Percentiles rank a stretch among this genome's conserved stretches.
Evolutionary conservation across 2,329 filamentous ascomycete genomes (phyloP).

Genomic region (Zymoseptoria pseudotritici): DNA sequence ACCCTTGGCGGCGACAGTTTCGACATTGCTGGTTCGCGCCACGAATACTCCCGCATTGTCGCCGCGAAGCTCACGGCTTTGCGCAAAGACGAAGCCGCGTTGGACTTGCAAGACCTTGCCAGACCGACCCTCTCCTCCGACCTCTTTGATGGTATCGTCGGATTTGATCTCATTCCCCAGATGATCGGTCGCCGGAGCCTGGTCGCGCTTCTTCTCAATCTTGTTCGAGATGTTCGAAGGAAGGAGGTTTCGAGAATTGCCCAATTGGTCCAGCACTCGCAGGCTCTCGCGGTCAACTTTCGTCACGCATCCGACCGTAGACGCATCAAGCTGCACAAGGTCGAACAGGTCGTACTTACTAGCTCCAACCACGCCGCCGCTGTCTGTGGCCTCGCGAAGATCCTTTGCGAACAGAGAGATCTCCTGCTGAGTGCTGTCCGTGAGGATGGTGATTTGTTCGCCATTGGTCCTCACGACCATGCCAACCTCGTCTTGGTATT

Average conservation of each 20-base stretch:
- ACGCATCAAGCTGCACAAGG: conserved; percentile 84
- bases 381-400: conserved; percentile 84
- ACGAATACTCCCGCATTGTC: conserved; percentile 91
- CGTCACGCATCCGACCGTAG: conserved; percentile 86
- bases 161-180: conserved; percentile 87
- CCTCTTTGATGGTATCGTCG: conserved; percentile 89
- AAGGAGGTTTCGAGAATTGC: conserved; percentile 71
- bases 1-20: conserved; percentile 89
- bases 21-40: conserved; percentile 74
- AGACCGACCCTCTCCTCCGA: conserved; percentile 72
- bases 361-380: conserved; percentile 75
- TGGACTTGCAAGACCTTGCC: conserved; percentile 92
- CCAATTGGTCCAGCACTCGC: conserved; percentile 83
- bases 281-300: conserved; percentile 93
- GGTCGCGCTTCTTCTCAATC: conserved; percentile 67
- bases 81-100: conserved; percentile 83
- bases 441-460: conserved; percentile 85
- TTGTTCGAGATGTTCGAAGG: conserved; percentile 90
- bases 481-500: conserved; percentile 89
- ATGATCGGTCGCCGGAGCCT: conserved; percentile 80
- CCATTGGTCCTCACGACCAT: conserved; percentile 93
- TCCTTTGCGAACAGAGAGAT: conserved; percentile 98
- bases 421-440: conserved; percentile 85
- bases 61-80: conserved; percentile 65
- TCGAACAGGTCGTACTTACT: conserved; percentile 90